phyloP scores from a whole-genome alignment of 148 eudicot species.

The Rhododendron ferrugineum region DNA sequence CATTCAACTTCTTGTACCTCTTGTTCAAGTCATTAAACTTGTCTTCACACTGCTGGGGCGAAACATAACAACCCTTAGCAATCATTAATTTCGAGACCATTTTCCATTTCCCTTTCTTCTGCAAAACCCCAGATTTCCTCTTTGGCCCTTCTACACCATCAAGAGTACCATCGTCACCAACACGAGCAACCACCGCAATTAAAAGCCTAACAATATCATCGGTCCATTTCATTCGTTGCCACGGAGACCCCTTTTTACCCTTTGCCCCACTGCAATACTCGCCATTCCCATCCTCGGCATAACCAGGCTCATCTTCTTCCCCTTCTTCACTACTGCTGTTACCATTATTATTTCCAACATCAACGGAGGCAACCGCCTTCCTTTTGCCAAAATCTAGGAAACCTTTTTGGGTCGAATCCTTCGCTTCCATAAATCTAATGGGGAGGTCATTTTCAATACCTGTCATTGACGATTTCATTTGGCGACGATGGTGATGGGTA shows the following conservation, averaged over 20 bases:
- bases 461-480: slow-evolving; percentile 19
- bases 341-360: slow-evolving; percentile 21
- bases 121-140: slow-evolving; percentile 42
- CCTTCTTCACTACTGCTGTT: slow-evolving; percentile 43
- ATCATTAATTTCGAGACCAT: slow-evolving; percentile 58
- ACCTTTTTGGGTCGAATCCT: slow-evolving; percentile 27
- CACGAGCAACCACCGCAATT: slow-evolving; percentile 49
- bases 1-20: slow-evolving; percentile 66
- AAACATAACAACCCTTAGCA: slow-evolving; percentile 40
- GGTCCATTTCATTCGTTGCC: slow-evolving; percentile 83
- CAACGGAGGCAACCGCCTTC: slow-evolving; percentile 26
- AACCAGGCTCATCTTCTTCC: slow-evolving; percentile 48
- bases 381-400: slow-evolving; percentile 42
- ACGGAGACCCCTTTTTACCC: slow-evolving; percentile 37
- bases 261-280: slow-evolving; percentile 21
- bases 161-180: slow-evolving; percentile 54
- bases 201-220: slow-evolving; percentile 56
- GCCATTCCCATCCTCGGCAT: slow-evolving; percentile 30
- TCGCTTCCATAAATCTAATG: slow-evolving; percentile 27
- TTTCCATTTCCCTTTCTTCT: slow-evolving; percentile 80
- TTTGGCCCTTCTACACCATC: slow-evolving; percentile 36
- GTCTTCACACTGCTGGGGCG: slow-evolving; percentile 81
- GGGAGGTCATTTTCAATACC: slow-evolving; percentile 34
- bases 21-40: slow-evolving; percentile 78
- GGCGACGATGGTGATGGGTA: slow-evolving; percentile 19